Conservation (phyloP, 164 flowering plant genomes). For the Nymphaea thermarum region DNA sequence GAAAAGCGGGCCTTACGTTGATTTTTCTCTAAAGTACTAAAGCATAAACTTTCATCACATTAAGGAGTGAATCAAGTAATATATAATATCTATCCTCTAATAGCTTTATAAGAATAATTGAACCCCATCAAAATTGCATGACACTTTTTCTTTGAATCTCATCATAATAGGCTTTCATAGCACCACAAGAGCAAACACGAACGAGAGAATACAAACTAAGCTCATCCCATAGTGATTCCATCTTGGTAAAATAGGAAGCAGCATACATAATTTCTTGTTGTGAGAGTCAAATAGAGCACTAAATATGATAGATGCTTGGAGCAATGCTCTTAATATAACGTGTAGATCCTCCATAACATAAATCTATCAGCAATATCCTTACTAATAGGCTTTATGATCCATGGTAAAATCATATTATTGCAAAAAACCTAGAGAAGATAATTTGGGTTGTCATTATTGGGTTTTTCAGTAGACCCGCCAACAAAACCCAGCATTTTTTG, state of each 20-base stretch:
- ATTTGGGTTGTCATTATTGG: neutral
- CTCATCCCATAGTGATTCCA: neutral
- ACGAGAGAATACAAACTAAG: neutral
- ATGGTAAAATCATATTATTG: neutral
- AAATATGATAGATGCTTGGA: neutral
- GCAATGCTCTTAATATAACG: neutral
- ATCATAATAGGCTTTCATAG: neutral
- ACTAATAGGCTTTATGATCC: neutral
- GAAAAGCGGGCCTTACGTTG: neutral
- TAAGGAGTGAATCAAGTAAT: neutral
- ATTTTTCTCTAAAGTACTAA: neutral
- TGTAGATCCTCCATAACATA: neutral
- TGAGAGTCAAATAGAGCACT: neutral
- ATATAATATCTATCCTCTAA: neutral
- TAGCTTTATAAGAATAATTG: neutral
- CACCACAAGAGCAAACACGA: neutral
- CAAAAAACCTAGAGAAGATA: neutral
- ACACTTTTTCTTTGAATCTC: neutral
- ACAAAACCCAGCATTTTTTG: slow-evolving; percentile 1
- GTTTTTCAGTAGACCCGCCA: neutral
- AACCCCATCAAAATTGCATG: neutral
- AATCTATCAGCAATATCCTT: neutral
- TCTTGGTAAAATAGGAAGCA: neutral
- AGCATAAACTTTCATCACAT: neutral
- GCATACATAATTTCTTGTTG: neutral